These are phyloP conservation scores for Allantophomopsis cytisporea DNA, from an alignment of 2,329 filamentous ascomycete genomes.

Conservation along the genomic window DNA sequence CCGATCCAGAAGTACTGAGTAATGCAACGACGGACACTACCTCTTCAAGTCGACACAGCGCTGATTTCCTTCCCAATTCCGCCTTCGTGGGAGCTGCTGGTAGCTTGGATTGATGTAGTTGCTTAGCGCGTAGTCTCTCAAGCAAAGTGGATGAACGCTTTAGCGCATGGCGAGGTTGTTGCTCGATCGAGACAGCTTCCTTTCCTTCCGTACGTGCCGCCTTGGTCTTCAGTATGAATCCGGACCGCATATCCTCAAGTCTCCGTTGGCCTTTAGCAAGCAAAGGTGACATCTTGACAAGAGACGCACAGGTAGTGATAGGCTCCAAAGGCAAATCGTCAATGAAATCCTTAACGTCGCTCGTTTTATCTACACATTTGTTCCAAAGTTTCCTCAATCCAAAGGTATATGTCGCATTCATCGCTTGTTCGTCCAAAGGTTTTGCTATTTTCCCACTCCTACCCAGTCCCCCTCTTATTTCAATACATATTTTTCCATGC, in stretches of 20 bases:
- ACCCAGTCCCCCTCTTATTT: conserved; percentile 22
- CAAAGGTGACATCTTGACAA: conserved; percentile 38
- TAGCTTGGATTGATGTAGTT: conserved; percentile 33
- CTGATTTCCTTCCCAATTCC: conserved; percentile 46
- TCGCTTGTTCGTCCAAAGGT: conserved; percentile 33
- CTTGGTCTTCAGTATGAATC: conserved; percentile 37
- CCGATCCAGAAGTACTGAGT: conserved; percentile 38
- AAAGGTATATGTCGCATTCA: conserved; percentile 39
- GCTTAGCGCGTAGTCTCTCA: conserved; percentile 63
- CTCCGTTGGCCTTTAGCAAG: conserved; percentile 54
- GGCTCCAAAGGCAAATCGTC: conserved; percentile 38
- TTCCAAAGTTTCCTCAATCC: conserved; percentile 34
- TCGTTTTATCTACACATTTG: conserved; percentile 5
- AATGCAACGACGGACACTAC: conserved; percentile 55
- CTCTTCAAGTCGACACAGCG: conserved; percentile 54
- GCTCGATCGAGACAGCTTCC: conserved; percentile 4
- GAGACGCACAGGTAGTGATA: conserved; percentile 35
- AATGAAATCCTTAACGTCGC: conserved; percentile 28
- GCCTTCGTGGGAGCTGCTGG: conserved; percentile 32
- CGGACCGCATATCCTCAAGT: conserved; percentile 54
- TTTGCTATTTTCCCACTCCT: conserved; percentile 14
- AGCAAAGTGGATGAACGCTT: conserved; percentile 50
- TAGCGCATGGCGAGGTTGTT: conserved; percentile 14
- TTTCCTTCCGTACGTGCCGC: conserved; percentile 22
- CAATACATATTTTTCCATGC: conserved; percentile 42